Conservation (phyloP, 306 rosid genomes). For the Oemleria cerasiformis region DNA sequence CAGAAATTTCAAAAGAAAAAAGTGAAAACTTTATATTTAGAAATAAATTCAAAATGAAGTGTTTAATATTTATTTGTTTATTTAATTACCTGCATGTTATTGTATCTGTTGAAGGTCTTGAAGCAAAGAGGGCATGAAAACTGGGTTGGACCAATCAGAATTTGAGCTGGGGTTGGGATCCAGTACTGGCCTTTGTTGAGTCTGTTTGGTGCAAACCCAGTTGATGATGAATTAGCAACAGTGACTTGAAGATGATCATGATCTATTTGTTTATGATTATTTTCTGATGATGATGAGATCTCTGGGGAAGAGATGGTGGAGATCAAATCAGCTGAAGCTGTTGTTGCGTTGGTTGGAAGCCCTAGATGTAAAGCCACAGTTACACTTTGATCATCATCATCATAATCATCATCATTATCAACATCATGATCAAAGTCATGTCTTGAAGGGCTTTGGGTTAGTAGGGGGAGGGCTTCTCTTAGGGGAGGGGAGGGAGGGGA, state of each 20-base stretch:
- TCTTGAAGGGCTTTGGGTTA: conserved; percentile 53
- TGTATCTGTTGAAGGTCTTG: conserved; percentile 96
- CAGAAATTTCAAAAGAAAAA: conserved; percentile 43
- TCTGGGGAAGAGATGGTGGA: conserved; percentile 48
- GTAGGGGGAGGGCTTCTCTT: conserved; percentile 72
- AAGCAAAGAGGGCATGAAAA: conserved; percentile 94
- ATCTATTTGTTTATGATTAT: conserved; percentile 35
- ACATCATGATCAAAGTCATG: conserved; percentile 12
- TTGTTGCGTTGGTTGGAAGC: conserved; percentile 48
- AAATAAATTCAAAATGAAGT: too few relatives aligned
- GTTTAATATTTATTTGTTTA: not conserved
- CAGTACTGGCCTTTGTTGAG: conserved; percentile 80
- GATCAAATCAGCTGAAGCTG: conserved; percentile 45
- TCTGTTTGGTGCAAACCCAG: conserved; percentile 37
- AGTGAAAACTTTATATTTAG: not conserved
- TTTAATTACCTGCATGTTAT: conserved; percentile 86
- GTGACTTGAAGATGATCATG: not conserved
- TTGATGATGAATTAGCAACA: conserved; percentile 3
- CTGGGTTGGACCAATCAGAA: conserved; percentile 89
- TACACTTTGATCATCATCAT: conserved; percentile 35
- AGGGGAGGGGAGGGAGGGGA: conserved; percentile 56
- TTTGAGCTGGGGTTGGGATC: conserved; percentile 96
- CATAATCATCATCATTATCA: conserved; percentile 28
- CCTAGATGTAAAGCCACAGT: conserved; percentile 89
- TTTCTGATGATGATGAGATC: conserved; percentile 24